These are phyloP conservation scores for Fusarium lyarnte DNA, from an alignment of 2,329 filamentous ascomycete genomes.

Conservation along the genomic window DNA sequence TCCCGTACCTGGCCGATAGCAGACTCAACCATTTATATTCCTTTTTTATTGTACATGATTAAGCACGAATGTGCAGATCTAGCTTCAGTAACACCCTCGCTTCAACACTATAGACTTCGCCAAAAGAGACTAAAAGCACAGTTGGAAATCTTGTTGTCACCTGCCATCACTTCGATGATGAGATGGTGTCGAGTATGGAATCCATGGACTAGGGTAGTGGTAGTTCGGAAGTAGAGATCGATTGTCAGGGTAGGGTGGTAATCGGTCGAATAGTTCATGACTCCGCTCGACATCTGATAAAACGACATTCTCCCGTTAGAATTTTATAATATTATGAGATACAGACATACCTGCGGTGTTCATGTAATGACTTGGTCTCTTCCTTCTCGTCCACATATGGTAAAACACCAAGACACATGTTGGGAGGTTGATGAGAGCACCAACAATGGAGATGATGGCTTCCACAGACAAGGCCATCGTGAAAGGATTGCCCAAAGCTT, in stretches of 20 bases:
- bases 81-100: rapidly evolving
- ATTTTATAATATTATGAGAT: background rate
- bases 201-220: background rate
- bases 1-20: rapidly evolving
- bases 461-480: background rate
- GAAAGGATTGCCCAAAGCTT: background rate
- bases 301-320: background rate
- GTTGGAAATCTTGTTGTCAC: background rate
- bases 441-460: constrained; percentile 2
- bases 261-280: background rate
- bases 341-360: background rate
- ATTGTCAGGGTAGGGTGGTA: background rate
- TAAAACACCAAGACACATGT: constrained; percentile 1
- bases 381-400: background rate
- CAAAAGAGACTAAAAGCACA: background rate
- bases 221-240: background rate
- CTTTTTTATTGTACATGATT: too few relatives aligned
- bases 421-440: constrained; percentile 1
- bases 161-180: background rate
- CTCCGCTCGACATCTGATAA: background rate
- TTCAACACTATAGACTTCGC: rapidly evolving
- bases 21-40: background rate
- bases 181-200: background rate
- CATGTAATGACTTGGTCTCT: background rate
- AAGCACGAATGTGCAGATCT: background rate